phyloP scores from a whole-genome alignment of 2,329 filamentous ascomycete species.

The Fusarium coffeatum region DNA sequence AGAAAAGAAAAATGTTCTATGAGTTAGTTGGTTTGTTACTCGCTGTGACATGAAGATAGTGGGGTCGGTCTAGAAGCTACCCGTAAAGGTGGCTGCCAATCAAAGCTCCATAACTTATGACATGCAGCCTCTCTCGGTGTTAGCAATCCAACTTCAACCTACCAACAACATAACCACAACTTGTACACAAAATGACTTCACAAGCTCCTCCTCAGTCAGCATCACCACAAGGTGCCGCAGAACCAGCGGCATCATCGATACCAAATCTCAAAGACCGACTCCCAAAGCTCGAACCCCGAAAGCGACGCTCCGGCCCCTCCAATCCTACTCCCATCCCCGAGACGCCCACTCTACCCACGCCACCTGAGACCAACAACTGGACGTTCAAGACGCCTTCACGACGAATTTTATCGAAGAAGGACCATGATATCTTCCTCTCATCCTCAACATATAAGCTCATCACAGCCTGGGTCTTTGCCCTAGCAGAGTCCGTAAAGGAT shows the following conservation, averaged over 20 bases:
- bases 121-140: constrained; percentile 17
- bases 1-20: constrained; percentile 4
- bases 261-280: constrained; percentile 64
- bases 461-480: constrained; percentile 84
- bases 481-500: constrained; percentile 84
- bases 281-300: constrained; percentile 75
- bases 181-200: constrained; percentile 43
- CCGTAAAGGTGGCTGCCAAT: constrained; percentile 23
- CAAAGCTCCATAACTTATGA: constrained; percentile 26
- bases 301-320: constrained; percentile 61
- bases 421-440: constrained; percentile 83
- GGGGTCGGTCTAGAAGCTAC: constrained; percentile 18
- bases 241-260: constrained; percentile 41
- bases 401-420: constrained; percentile 82
- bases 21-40: constrained; percentile 17
- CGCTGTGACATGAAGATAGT: constrained; percentile 14
- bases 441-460: constrained; percentile 83
- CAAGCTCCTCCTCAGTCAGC: constrained; percentile 24
- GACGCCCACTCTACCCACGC: constrained; percentile 78
- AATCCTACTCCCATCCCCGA: constrained; percentile 75
- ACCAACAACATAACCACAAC: constrained; percentile 15
- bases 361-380: constrained; percentile 70
- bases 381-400: constrained; percentile 76
- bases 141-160: constrained; percentile 15
- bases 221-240: constrained; percentile 16